Conservation (phyloP, 2,329 filamentous ascomycete species). For the Colletotrichum destructivum region DNA sequence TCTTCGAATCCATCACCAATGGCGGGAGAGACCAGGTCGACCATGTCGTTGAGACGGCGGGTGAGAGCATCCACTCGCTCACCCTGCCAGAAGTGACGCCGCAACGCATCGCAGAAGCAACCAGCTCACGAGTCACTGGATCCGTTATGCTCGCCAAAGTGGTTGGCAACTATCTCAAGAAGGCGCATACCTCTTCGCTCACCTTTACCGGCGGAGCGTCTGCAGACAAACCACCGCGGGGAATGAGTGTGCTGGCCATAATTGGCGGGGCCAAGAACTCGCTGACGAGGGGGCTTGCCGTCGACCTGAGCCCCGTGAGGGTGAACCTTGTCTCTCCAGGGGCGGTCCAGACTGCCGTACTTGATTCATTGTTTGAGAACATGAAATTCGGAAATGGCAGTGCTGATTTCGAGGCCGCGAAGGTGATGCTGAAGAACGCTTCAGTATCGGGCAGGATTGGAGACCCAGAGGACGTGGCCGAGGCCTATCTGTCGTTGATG, state of each 20-base stretch:
- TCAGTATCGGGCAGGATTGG: conserved; percentile 7
- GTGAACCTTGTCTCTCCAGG: conserved; percentile 76
- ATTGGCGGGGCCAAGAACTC: conserved; percentile 67
- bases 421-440: not conserved
- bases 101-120: conserved; percentile 49
- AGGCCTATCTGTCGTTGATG: conserved; percentile 61
- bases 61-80: conserved; percentile 53
- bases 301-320: conserved; percentile 75
- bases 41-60: conserved; percentile 67
- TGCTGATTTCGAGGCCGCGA: conserved; percentile 8
- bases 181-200: conserved; percentile 61
- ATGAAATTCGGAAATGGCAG: conserved; percentile 4
- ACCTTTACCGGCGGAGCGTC: conserved; percentile 70
- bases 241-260: conserved; percentile 65
- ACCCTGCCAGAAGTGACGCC: conserved; percentile 57
- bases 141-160: conserved; percentile 68
- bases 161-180: conserved; percentile 59
- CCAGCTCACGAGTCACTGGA: conserved; percentile 65
- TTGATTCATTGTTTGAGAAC: conserved; percentile 27
- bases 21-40: conserved; percentile 63
- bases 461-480: conserved; percentile 57
- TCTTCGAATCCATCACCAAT: conserved; percentile 60
- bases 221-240: conserved; percentile 64
- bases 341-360: conserved; percentile 62
- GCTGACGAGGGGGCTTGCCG: conserved; percentile 69